Evolutionary conservation across 352 stramenopile genomes (phyloP).

Genomic region (Peronospora destructor): DNA sequence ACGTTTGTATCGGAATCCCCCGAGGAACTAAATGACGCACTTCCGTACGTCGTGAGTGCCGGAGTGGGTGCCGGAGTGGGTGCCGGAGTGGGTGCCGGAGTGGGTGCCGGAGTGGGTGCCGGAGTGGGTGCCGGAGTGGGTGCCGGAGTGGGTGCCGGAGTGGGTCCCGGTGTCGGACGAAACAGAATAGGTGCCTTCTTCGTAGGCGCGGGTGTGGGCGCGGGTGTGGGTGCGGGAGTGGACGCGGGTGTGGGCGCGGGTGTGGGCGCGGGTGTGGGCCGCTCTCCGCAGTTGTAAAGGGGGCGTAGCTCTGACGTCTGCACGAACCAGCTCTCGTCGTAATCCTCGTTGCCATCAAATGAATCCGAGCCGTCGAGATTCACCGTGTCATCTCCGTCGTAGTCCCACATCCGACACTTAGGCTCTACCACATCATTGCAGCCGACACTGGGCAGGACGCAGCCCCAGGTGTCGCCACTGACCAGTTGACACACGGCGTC

Average conservation of each 20-base stretch:
- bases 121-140: constrained; percentile 18
- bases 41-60: constrained; percentile 1
- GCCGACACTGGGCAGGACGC: constrained; percentile 33
- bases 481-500: constrained; percentile 35
- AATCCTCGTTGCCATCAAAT: constrained; percentile 28
- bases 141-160: constrained; percentile 14
- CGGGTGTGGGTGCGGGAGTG: constrained; percentile 18
- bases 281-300: constrained; percentile 29
- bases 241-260: constrained; percentile 14
- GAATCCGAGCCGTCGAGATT: constrained; percentile 18
- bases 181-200: background rate
- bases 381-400: constrained; percentile 20
- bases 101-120: constrained; percentile 14
- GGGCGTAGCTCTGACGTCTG: constrained; percentile 27
- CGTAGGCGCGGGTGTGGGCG: constrained; percentile 27
- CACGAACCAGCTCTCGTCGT: constrained; percentile 33
- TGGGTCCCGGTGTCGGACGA: constrained; percentile 9
- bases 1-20: constrained; percentile 5
- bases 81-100: background rate
- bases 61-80: background rate
- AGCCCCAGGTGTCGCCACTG: constrained; percentile 33
- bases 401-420: constrained; percentile 31
- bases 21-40: constrained; percentile 1
- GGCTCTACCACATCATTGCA: constrained; percentile 18
- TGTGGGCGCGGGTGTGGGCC: constrained; percentile 26